Base-by-base conservation (phyloP, 805 yeast species). In the Hanseniaspora occidentalis region DNA sequence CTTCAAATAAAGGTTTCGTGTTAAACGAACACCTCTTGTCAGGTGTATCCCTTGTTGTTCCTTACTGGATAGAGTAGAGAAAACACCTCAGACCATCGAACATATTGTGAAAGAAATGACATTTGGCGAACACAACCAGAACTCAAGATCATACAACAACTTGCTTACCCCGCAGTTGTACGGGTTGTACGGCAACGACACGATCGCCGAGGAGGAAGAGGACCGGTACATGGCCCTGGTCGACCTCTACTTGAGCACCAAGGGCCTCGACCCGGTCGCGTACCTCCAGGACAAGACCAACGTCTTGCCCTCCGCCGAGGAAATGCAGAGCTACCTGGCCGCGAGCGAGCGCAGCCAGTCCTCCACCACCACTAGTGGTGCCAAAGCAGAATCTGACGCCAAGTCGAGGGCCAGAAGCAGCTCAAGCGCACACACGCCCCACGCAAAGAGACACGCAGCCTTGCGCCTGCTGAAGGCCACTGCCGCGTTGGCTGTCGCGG, bases 101-200 rank as follows among this genome's bases (percentile, higher is more conserved):
- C n/a, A n/a, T n/a, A n/a, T n/a, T n/a, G n/a, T n/a, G n/a, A n/a
- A n/a, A n/a, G n/a, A n/a, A n/a, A n/a, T n/a, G n/a, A n/a, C n/a
- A n/a, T n/a, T n/a, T n/a, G n/a, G n/a, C n/a, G n/a, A n/a, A n/a
- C n/a, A n/a, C n/a, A n/a, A n/a, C n/a, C n/a, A n/a, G n/a, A 29
- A n/a, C 6, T 29, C 33, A 9, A 29, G 16, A 29, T 29, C 33
- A 14, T 29, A 29, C 18, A 29, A 18, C 33, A 29, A 14, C 17
- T 29, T 29, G 33, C n/a, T 29, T 16, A 29, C 33, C 16, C 33
- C 33, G 33, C 33, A 29, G 4, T 57, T 74, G 39, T 73, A 66
- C 49, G 69, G 71, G 1, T 62, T 73, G 31, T 74, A 70, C 43
- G 67, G 68, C 27, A 64, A 59, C 29, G 53, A 60, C 22, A 50